These are phyloP conservation scores for Pichia manshurica DNA, from an alignment of 805 yeast species.

Conservation along the genomic window DNA sequence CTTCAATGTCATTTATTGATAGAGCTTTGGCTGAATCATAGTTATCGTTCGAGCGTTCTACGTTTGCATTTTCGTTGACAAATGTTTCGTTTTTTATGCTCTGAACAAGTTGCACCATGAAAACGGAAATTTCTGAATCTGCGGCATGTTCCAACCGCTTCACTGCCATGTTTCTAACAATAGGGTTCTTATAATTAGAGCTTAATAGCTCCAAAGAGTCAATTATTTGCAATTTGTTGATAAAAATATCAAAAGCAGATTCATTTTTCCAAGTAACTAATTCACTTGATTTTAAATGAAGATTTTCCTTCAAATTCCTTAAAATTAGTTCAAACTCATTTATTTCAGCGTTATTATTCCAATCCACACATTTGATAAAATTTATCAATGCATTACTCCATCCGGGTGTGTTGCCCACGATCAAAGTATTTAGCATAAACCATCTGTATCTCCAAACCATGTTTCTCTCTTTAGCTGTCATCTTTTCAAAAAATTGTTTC, in stretches of 20 bases:
- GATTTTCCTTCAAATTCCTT: conserved; percentile 23
- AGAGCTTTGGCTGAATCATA: conserved; percentile 11
- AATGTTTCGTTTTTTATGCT: conserved; percentile 73
- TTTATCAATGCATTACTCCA: conserved; percentile 42
- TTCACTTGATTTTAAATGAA: conserved; percentile 4
- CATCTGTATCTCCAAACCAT: conserved; percentile 88
- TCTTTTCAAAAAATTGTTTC: conserved; percentile 78
- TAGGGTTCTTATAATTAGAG: conserved; percentile 63
- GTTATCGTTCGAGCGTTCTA: background rate
- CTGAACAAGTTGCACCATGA: conserved; percentile 83
- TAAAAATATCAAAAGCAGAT: conserved; percentile 25
- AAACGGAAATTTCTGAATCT: conserved; percentile 74
- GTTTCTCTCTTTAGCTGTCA: conserved; percentile 78
- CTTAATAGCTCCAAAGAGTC: conserved; percentile 70
- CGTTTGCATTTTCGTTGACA: conserved; percentile 17
- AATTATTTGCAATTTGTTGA: conserved; percentile 30
- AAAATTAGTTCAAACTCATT: conserved; percentile 55
- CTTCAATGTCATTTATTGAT: conserved; percentile 1
- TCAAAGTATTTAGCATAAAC: conserved; percentile 55
- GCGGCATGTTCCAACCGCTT: conserved; percentile 71
- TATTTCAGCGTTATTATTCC: conserved; percentile 80
- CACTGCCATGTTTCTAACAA: conserved; percentile 83
- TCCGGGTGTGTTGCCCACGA: conserved; percentile 29
- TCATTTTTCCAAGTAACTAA: background rate
- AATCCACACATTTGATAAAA: conserved; percentile 78